These are phyloP conservation scores for Trichosporon coremiiforme DNA, from an alignment of 1,284 basidiomycete species.

Conservation along the genomic window DNA sequence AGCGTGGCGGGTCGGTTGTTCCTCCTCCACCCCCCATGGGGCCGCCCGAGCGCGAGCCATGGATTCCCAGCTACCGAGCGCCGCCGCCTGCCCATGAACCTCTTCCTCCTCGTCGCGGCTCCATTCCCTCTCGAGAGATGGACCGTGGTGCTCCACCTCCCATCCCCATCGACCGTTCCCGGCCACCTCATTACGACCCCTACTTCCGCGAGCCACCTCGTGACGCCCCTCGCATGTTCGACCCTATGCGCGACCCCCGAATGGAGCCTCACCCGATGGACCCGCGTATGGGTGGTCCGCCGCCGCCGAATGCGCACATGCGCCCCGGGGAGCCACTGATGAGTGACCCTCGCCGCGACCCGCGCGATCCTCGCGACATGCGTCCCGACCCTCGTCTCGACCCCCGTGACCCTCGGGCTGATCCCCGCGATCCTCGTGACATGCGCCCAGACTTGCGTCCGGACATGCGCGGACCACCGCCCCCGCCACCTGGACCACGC, in stretches of 20 bases:
- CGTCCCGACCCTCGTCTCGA: conserved; percentile 18
- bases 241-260: conserved; percentile 6
- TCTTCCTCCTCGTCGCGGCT: neutral
- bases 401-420: conserved; percentile 8
- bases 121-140: conserved; percentile 7
- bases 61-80: conserved; percentile 4
- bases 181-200: conserved; percentile 13
- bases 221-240: neutral
- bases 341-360: conserved; percentile 7
- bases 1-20: conserved; percentile 7
- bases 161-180: conserved; percentile 10
- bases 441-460: conserved; percentile 1
- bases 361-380: conserved; percentile 11
- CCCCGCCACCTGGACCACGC: conserved; percentile 3
- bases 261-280: conserved; percentile 14
- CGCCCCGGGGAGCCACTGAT: neutral
- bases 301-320: conserved; percentile 1
- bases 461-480: neutral
- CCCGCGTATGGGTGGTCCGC: conserved; percentile 13
- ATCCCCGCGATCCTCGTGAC: conserved; percentile 17
- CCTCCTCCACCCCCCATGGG: conserved; percentile 12
- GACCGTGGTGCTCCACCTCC: conserved; percentile 11
- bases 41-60: conserved; percentile 13
- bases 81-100: conserved; percentile 14
- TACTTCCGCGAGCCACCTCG: conserved; percentile 13